Evolutionary conservation across 2,329 filamentous ascomycete species (phyloP), one percentile per base, ranked within the genome.

Genomic region (Monosporascus sp.): DNA sequence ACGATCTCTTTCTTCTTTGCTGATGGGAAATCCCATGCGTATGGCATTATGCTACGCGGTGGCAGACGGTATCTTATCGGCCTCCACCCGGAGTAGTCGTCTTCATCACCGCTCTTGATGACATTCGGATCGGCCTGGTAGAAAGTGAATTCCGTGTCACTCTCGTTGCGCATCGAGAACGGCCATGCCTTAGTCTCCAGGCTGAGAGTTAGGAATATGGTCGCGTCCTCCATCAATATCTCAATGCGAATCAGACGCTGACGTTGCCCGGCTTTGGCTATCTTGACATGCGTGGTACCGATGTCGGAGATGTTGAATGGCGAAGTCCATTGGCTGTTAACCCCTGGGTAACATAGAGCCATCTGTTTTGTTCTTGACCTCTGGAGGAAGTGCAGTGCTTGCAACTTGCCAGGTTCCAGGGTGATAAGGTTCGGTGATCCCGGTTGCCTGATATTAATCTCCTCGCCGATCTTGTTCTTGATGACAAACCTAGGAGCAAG

Each of bases 141-240:
- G 74, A 99, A 99, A 48, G 93, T 87, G 70, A 97, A 97, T 67
- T 97, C 94, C 24, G 88, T 88, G 65, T 97, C 93, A 65, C 93
- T 97, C 74, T 97, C 94, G 66, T 99, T 99, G 59, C 94, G 88
- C 86, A 99, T 97, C 0, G 92, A 97, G 73, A 94, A 99, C 0
- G 94, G 94, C 94, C 94, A 99, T 67, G 96, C 91, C 70, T 94
- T 95, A 6, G 84, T 91, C 73, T 99, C 94, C 60, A 93, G 78
- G 65, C 86, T 94, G 54, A 99, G 80, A 64, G 96, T 90, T 37
- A 97, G 71, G 77, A 97, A 99, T 41, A 99, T 87, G 1, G 93
- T 97, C 0, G 93, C 90, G 57, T 89, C 85, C 69, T 99, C 95
- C 80, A 97, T 87, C 46, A 99, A 77, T 44, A 97, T 83, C 67